phyloP scores from a whole-genome alignment of 2,329 filamentous ascomycete species.

The Cyphellophora attinorum region DNA sequence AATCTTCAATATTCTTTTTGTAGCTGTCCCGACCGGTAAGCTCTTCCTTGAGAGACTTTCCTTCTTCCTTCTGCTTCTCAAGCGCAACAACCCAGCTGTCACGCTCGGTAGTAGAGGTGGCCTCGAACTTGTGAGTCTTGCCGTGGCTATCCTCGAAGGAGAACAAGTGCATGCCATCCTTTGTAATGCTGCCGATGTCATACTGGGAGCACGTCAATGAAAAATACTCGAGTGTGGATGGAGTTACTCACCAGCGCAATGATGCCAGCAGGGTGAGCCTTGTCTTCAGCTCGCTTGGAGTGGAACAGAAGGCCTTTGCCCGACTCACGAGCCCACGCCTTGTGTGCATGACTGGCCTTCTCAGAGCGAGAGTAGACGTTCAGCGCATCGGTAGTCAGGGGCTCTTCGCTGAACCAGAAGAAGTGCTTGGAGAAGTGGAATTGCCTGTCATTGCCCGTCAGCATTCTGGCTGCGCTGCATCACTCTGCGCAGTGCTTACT shows the following conservation, averaged over 20 bases:
- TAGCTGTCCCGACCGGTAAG: slow-evolving; percentile 75
- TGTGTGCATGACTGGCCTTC: slow-evolving; percentile 64
- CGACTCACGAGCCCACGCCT: slow-evolving; percentile 88
- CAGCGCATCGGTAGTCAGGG: slow-evolving; percentile 65
- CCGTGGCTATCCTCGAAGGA: slow-evolving; percentile 65
- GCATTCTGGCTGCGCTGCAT: too few species aligned
- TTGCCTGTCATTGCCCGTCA: slow-evolving; percentile 47
- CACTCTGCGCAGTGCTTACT: slow-evolving; percentile 52
- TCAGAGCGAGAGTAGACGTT: slow-evolving; percentile 73
- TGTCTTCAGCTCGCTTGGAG: slow-evolving; percentile 74
- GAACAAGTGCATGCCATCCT: slow-evolving; percentile 73
- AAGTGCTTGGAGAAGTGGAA: slow-evolving; percentile 86
- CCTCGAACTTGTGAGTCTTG: slow-evolving; percentile 93
- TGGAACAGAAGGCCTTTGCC: slow-evolving; percentile 93
- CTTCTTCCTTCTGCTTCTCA: slow-evolving; percentile 73
- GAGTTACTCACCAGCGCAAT: slow-evolving; percentile 67
- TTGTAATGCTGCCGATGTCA: slow-evolving; percentile 61
- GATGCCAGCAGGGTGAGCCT: slow-evolving; percentile 68
- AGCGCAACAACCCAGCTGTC: slow-evolving; percentile 85
- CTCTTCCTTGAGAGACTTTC: slow-evolving; percentile 66
- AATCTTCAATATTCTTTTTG: slow-evolving; percentile 73
- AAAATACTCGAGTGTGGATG: slow-evolving; percentile 23
- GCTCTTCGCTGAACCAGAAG: slow-evolving; percentile 74
- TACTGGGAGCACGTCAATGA: slow-evolving; percentile 31
- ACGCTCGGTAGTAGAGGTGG: slow-evolving; percentile 62